These are phyloP conservation scores for Neoboletus brunneissimus DNA, from an alignment of 768 basidiomycete species.

Conservation along the genomic window DNA sequence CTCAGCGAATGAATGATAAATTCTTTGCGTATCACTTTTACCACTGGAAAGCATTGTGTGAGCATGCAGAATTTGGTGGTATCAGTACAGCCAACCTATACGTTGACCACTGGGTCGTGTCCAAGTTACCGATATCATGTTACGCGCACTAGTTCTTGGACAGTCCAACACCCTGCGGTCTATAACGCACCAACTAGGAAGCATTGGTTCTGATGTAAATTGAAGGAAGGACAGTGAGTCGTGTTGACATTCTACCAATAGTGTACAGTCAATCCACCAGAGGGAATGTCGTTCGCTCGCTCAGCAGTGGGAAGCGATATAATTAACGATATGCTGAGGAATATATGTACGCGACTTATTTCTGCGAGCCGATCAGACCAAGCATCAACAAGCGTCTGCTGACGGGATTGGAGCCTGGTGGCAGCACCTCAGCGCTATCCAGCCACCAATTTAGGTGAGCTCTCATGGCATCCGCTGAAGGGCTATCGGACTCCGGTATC, in stretches of 20 bases:
- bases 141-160: too few species aligned
- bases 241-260: constrained; percentile 8
- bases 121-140: too few species aligned
- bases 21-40: neutral
- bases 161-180: too few species aligned
- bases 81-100: too few species aligned
- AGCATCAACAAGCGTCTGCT: constrained; percentile 53
- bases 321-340: neutral
- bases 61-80: too few species aligned
- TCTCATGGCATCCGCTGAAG: constrained; percentile 44
- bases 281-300: constrained; percentile 3
- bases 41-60: neutral
- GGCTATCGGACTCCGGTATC: constrained; percentile 31
- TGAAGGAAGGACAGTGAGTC: constrained; percentile 3
- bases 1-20: neutral
- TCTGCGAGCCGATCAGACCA: constrained; percentile 34
- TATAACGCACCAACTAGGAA: neutral
- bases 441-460: constrained; percentile 66
- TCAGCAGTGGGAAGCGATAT: neutral
- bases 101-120: too few species aligned
- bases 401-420: constrained; percentile 37
- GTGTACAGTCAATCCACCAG: constrained; percentile 11
- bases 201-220: neutral
- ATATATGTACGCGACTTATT: constrained; percentile 8
- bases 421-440: constrained; percentile 39